Base-by-base conservation (phyloP, 306 rosid genomes). In the Carpinus fangiana region DNA sequence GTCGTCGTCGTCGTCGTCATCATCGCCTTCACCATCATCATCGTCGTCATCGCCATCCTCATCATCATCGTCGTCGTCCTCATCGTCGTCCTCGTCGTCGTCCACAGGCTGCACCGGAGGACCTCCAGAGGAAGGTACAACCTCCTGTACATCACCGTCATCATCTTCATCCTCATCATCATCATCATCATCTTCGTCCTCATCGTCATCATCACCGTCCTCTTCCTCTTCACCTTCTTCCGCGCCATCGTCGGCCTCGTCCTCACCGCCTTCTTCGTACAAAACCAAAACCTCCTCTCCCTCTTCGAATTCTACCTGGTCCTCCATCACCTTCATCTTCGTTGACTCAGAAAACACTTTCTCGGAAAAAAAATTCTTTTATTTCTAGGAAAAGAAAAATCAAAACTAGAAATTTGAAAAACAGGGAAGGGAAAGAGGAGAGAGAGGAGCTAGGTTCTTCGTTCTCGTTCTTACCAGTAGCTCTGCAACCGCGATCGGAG, bases 291-390 rank as follows among this genome's bases (percentile, higher is more conserved):
- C 72, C 53, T 85, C 87, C 78, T 88, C 85, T 74, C 90, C 93
- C 83, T 81, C 96, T 73, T 79, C 84, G 3, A 75, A 79, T 67
- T 83, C 86, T 48, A 67, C 80, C 77, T 83, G 83, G 65, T 87
- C 89, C 82, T 89, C 91, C 38, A 74, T 45, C 50, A 73, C 5
- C 86, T 87, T 93, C 97, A 93, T 93, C 89, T 82, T 70, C 77
- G 7, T 17, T 74, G 73, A 20, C 62, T 65, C 71, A 65, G 45
- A 20, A 62, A 62, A 47, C 65, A 31, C 1, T 72, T 62, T 51
- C 59, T 78, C 38, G 81, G 81, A 31, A 31, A 46, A 76, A 71
- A 76, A 79, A 75, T 13, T 72, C 46, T 20, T 41, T 23, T 72
- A 21, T 70, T 53, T 18, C 70, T 17, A 13, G 79, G 74, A 77